Evolutionary conservation across 169 alveolate species (phyloP).

Genomic region (Babesia gibsoni): DNA sequence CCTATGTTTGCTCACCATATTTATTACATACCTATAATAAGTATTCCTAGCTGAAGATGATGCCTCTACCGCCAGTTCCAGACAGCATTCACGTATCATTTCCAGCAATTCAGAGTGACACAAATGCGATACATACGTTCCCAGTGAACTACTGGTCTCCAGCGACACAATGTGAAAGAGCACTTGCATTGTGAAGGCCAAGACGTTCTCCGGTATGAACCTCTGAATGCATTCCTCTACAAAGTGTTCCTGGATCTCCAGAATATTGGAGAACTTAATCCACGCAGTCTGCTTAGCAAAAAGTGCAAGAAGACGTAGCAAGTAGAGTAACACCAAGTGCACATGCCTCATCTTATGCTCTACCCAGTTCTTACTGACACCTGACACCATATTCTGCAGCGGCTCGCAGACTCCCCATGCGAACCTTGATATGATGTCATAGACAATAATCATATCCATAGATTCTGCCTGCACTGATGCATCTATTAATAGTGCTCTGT

Average conservation of each 20-base stretch:
- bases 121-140: conserved; percentile 48
- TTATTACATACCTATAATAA: conserved; percentile 9
- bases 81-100: conserved; percentile 13
- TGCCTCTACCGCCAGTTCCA: conserved; percentile 14
- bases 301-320: background rate
- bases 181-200: conserved; percentile 2
- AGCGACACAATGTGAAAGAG: conserved; percentile 20
- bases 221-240: conserved; percentile 50
- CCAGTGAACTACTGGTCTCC: conserved; percentile 26
- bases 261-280: conserved; percentile 56
- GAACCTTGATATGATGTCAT: conserved; percentile 52
- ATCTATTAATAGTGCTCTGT: conserved; percentile 30
- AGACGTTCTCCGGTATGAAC: conserved; percentile 22
- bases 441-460: conserved; percentile 58
- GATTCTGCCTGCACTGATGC: conserved; percentile 53
- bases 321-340: conserved; percentile 28
- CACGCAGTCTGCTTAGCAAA: conserved; percentile 45
- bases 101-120: conserved; percentile 24
- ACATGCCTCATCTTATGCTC: conserved; percentile 12
- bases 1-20: conserved; percentile 38
- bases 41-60: conserved; percentile 32
- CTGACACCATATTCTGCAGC: background rate
- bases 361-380: conserved; percentile 40
- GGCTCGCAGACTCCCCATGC: conserved; percentile 13
- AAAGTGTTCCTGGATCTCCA: conserved; percentile 47